Conservation (phyloP, 2,329 filamentous ascomycete species). For the Arthrobotrys entomopaga region DNA sequence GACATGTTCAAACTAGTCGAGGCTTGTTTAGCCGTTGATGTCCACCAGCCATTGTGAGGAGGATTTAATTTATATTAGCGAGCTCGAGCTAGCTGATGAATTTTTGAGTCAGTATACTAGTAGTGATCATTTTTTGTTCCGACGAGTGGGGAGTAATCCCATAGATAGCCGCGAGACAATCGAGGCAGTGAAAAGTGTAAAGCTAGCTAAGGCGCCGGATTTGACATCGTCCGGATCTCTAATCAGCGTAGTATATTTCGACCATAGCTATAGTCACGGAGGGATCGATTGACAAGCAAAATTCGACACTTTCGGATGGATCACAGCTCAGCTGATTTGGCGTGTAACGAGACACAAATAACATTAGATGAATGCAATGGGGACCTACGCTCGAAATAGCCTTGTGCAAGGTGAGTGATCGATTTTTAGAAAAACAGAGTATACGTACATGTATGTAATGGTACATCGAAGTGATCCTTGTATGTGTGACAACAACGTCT, state of each 20-base stretch:
- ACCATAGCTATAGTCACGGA: slow-evolving; percentile 8
- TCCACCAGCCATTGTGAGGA: background rate
- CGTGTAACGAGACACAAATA: slow-evolving; percentile 43
- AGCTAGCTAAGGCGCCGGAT: slow-evolving; percentile 21
- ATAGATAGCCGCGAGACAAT: slow-evolving; percentile 54
- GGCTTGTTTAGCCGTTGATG: slow-evolving; percentile 17
- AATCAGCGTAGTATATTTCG: slow-evolving; percentile 18
- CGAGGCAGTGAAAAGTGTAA: background rate
- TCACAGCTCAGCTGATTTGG: slow-evolving; percentile 48
- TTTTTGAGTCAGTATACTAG: slow-evolving; percentile 46
- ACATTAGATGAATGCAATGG: background rate
- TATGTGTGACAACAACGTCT: too few relatives aligned
- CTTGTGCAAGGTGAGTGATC: too few relatives aligned
- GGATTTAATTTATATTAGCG: slow-evolving; percentile 1
- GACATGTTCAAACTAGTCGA: slow-evolving; percentile 2
- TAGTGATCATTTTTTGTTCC: too few relatives aligned
- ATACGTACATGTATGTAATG: too few relatives aligned
- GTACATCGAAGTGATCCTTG: too few relatives aligned
- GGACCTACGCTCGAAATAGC: too few relatives aligned
- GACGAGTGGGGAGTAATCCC: slow-evolving; percentile 12
- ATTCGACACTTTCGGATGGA: background rate
- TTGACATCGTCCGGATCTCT: slow-evolving; percentile 14
- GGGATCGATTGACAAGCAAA: background rate
- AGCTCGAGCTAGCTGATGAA: slow-evolving; percentile 41
- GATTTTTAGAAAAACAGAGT: too few relatives aligned